Evolutionary conservation across 176 grass and related monocot species (phyloP).

Genomic region (Triticum timopheevii): DNA sequence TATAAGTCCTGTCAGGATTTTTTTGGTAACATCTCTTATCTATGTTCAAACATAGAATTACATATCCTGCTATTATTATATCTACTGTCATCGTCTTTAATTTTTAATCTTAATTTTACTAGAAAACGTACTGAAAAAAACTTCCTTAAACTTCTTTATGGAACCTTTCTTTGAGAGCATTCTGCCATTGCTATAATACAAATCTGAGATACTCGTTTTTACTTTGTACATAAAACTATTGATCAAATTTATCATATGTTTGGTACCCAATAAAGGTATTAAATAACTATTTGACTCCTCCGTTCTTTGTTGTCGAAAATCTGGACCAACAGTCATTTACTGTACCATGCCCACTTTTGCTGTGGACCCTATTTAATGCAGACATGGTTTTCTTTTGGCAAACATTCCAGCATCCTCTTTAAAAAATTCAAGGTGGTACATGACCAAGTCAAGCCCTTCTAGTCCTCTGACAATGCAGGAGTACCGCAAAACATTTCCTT

Average conservation of each 20-base stretch:
- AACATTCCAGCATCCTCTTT: slow-evolving; percentile 30
- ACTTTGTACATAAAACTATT: not conserved
- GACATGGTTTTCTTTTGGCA: slow-evolving; percentile 4
- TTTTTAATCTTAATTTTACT: not conserved
- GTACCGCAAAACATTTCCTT: slow-evolving; percentile 29
- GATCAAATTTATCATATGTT: not conserved
- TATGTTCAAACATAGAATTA: not conserved
- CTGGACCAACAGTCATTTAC: not conserved
- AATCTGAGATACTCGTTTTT: not conserved
- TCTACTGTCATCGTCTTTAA: not conserved
- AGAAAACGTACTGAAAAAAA: not conserved
- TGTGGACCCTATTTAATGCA: not conserved
- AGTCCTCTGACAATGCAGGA: slow-evolving; percentile 31
- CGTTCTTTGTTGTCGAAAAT: not conserved
- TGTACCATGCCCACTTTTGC: not conserved
- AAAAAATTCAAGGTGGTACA: slow-evolving; percentile 42
- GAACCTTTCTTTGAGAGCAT: not conserved
- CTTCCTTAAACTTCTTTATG: not conserved
- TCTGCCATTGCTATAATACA: not conserved
- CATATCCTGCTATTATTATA: not conserved
- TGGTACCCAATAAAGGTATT: no score
- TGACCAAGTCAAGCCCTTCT: slow-evolving; percentile 41
- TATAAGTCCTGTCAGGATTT: not conserved
- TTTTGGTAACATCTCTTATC: not conserved
- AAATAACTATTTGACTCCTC: not conserved